These are phyloP conservation scores for Aspergillus ruber DNA, from an alignment of 2,329 filamentous ascomycete genomes.

Conservation along the genomic window DNA sequence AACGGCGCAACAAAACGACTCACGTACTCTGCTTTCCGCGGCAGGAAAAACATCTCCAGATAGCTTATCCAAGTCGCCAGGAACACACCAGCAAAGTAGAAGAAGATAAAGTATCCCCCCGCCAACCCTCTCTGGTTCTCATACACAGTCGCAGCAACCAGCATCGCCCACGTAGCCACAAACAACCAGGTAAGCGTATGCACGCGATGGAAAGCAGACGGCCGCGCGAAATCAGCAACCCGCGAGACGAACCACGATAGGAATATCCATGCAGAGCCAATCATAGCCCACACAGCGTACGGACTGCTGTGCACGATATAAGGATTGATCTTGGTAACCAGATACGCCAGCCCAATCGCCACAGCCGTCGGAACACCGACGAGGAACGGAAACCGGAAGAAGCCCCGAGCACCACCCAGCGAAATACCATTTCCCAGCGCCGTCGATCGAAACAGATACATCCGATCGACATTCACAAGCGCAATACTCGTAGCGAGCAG, in stretches of 20 bases:
- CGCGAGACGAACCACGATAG: conserved; percentile 76
- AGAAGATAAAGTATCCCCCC: conserved; percentile 72
- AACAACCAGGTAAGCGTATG: conserved; percentile 85
- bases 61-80: conserved; percentile 68
- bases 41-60: conserved; percentile 71
- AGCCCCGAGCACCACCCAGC: conserved; percentile 71
- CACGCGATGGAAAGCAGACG: conserved; percentile 76
- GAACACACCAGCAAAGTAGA: conserved; percentile 71
- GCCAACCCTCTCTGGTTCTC: conserved; percentile 67
- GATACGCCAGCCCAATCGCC: conserved; percentile 65
- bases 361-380: conserved; percentile 61
- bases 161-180: conserved; percentile 61
- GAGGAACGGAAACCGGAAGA: conserved; percentile 76
- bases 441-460: conserved; percentile 75
- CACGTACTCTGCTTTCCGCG: conserved; percentile 64
- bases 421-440: conserved; percentile 55
- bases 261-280: conserved; percentile 72
- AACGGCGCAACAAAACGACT: conserved; percentile 45
- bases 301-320: conserved; percentile 84
- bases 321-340: conserved; percentile 78
- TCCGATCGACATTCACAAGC: conserved; percentile 67
- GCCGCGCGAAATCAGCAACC: conserved; percentile 70
- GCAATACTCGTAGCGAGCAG: conserved; percentile 64
- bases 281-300: conserved; percentile 85
- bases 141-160: conserved; percentile 68